These are phyloP conservation scores for Pseudocercospora cruenta DNA, from an alignment of 2,329 filamentous ascomycete species.

Conservation along the genomic window DNA sequence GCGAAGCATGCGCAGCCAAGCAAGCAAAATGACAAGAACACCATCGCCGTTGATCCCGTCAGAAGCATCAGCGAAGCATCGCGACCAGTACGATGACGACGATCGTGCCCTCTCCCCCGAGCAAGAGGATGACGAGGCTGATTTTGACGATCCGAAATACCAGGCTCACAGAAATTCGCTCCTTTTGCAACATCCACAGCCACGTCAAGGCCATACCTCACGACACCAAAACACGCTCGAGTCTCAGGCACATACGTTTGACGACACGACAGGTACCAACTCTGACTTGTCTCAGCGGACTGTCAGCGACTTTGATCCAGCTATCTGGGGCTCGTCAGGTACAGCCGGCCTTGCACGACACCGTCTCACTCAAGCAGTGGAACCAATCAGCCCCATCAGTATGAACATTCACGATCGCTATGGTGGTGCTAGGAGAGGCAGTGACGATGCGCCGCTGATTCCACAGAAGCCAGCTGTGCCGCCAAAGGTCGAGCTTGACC, in stretches of 20 bases:
- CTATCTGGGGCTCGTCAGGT: constrained; percentile 52
- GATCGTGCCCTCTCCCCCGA: constrained; percentile 29
- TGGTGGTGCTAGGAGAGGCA: constrained; percentile 48
- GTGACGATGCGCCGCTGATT: constrained; percentile 61
- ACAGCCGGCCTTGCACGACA: constrained; percentile 38
- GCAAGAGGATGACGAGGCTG: constrained; percentile 33
- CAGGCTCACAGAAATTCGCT: constrained; percentile 79
- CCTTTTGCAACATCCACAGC: constrained; percentile 79
- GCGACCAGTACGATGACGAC: constrained; percentile 26
- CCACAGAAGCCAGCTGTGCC: constrained; percentile 43
- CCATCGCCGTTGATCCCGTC: constrained; percentile 60
- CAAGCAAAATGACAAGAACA: constrained; percentile 41
- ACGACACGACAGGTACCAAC: constrained; percentile 35
- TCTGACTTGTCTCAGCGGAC: constrained; percentile 42
- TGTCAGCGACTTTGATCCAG: constrained; percentile 46
- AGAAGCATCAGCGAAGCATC: constrained; percentile 45
- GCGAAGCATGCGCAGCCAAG: constrained; percentile 42
- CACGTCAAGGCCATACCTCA: constrained; percentile 71
- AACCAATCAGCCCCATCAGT: constrained; percentile 35
- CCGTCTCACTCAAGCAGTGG: constrained; percentile 31
- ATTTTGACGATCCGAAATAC: constrained; percentile 71
- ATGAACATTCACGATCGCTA: constrained; percentile 40
- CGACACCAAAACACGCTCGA: constrained; percentile 75
- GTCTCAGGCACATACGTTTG: constrained; percentile 69
- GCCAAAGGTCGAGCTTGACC: constrained; percentile 33